These are phyloP conservation scores for Gynandropsis gynandra DNA, from an alignment of 345 rosid genomes.

Conservation along the genomic window DNA sequence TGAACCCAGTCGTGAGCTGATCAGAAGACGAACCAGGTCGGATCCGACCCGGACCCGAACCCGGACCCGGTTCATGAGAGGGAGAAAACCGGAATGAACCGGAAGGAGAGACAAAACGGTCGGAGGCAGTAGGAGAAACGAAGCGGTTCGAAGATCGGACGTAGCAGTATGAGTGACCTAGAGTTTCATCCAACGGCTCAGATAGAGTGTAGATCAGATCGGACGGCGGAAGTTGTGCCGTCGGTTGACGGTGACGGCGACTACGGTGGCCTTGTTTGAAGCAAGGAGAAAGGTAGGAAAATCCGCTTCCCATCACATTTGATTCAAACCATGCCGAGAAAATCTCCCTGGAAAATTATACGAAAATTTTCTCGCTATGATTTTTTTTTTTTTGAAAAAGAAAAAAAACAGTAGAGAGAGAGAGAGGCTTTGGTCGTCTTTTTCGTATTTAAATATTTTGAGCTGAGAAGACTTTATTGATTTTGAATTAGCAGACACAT, in stretches of 20 bases:
- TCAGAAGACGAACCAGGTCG: slow-evolving; percentile 35
- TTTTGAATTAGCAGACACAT: slow-evolving; percentile 26
- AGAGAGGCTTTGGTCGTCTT: slow-evolving; percentile 21
- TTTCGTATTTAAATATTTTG: slow-evolving; percentile 31
- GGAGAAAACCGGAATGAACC: slow-evolving; percentile 88
- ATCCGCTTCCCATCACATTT: slow-evolving; percentile 99
- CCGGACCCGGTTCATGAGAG: slow-evolving; percentile 33
- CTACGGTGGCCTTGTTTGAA: slow-evolving; percentile 49
- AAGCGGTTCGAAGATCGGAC: slow-evolving; percentile 88
- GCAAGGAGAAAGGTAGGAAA: slow-evolving; percentile 71
- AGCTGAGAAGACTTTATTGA: slow-evolving; percentile 37
- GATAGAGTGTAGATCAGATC: slow-evolving; percentile 38
- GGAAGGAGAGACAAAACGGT: slow-evolving; percentile 81
- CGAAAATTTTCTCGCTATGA: slow-evolving; percentile 18
- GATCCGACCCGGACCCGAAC: slow-evolving; percentile 27
- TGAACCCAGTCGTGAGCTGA: slow-evolving; percentile 45
- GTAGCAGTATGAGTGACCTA: slow-evolving; percentile 95
- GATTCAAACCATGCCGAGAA: slow-evolving; percentile 36
- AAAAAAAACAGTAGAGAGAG: slow-evolving; percentile 14
- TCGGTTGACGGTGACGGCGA: slow-evolving; percentile 20
- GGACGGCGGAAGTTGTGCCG: slow-evolving; percentile 20
- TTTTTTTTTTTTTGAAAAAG: slow-evolving; percentile 18
- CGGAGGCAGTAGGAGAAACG: slow-evolving; percentile 75
- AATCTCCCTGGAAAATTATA: slow-evolving; percentile 13
- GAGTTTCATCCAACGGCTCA: slow-evolving; percentile 84